phyloP scores from a whole-genome alignment of 331 rosid species.

The Prunus yedoensis region DNA sequence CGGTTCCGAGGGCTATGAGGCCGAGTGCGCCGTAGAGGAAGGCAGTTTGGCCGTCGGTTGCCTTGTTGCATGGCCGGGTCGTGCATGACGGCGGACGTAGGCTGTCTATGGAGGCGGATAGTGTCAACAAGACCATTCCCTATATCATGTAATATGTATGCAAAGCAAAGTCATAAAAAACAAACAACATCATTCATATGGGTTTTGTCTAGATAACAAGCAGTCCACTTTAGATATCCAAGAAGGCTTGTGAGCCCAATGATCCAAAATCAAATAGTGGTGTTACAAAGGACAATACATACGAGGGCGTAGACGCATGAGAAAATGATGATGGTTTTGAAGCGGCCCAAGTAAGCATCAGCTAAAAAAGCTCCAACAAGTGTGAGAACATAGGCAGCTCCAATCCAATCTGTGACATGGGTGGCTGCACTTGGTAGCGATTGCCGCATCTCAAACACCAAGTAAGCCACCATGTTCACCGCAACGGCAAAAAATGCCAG shows the following conservation, averaged over 20 bases:
- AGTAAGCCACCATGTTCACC: slow-evolving; percentile 52
- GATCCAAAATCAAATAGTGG: not conserved
- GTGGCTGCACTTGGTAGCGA: slow-evolving; percentile 54
- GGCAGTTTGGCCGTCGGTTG: slow-evolving; percentile 36
- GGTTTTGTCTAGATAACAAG: no score
- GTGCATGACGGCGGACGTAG: slow-evolving; percentile 47
- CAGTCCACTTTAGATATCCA: no score
- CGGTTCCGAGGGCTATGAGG: slow-evolving; percentile 62
- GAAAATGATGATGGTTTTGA: slow-evolving; percentile 55
- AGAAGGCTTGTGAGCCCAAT: no score
- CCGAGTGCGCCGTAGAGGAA: slow-evolving; percentile 47
- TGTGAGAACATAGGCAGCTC: slow-evolving; percentile 52
- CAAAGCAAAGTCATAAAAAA: no score
- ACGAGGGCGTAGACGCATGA: slow-evolving; percentile 43
- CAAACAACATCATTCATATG: no score
- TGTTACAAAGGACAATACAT: not conserved
- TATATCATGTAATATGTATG: not conserved
- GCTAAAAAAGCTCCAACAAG: slow-evolving; percentile 62
- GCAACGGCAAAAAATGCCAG: slow-evolving; percentile 52
- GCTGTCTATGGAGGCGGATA: slow-evolving; percentile 43
- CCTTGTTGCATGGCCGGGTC: slow-evolving; percentile 34
- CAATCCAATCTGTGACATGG: slow-evolving; percentile 56
- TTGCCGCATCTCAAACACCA: slow-evolving; percentile 47
- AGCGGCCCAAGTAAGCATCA: slow-evolving; percentile 67
- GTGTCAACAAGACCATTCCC: slow-evolving; percentile 60